phyloP scores from a whole-genome alignment of 306 rosid species.

The Sicyos edulis region DNA sequence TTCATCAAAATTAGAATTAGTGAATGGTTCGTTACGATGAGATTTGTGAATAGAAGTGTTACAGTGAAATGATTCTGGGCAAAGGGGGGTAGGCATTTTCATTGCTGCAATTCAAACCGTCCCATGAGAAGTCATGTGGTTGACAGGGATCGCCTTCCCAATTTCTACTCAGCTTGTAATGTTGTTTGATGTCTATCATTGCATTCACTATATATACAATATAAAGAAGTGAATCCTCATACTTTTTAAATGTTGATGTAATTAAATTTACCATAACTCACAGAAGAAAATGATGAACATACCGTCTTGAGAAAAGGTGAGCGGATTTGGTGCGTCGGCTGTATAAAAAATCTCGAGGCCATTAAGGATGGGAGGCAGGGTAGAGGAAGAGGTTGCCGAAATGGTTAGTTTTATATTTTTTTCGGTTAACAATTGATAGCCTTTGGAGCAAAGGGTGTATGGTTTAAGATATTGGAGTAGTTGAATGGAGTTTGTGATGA shows the following conservation, averaged over 20 bases:
- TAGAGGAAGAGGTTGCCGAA: neutral
- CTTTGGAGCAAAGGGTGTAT: neutral
- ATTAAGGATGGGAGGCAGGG: neutral
- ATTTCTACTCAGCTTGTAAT: conserved; percentile 14
- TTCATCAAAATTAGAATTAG: neutral
- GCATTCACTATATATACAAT: conserved; percentile 10
- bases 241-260: too few species aligned
- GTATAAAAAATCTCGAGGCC: neutral
- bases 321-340: neutral
- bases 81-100: neutral
- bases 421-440: neutral
- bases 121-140: conserved; percentile 21
- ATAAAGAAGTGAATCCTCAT: too few species aligned
- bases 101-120: conserved; percentile 24
- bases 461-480: neutral
- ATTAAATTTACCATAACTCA: too few species aligned
- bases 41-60: conserved; percentile 14
- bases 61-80: conserved; percentile 32
- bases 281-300: too few species aligned
- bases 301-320: neutral
- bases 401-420: neutral
- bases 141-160: conserved; percentile 37
- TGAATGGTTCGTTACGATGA: neutral
- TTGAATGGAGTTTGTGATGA: neutral
- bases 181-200: conserved; percentile 14